Evolutionary conservation across 805 yeast species (phyloP).

Genomic region (Metschnikowia vanudenii): DNA sequence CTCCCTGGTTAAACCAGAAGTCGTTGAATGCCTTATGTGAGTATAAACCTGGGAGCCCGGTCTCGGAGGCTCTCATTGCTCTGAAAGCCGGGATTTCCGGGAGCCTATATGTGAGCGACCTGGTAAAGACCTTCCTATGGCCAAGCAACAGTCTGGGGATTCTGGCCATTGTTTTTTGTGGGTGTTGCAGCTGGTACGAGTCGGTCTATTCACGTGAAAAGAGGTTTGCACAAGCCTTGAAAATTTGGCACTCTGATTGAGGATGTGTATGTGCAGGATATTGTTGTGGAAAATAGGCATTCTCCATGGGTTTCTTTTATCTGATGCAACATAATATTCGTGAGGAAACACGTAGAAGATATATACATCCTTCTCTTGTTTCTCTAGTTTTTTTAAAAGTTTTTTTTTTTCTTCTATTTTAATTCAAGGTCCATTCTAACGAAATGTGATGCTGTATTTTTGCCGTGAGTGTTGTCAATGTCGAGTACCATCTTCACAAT

Average conservation of each 20-base stretch:
- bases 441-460: too few relatives aligned
- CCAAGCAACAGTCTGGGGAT: conserved; percentile 5
- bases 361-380: too few relatives aligned
- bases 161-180: background rate
- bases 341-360: too few relatives aligned
- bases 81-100: conserved; percentile 35
- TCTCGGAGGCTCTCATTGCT: conserved; percentile 22
- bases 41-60: conserved; percentile 51
- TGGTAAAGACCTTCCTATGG: background rate
- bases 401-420: too few relatives aligned
- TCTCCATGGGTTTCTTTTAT: too few relatives aligned
- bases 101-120: conserved; percentile 33
- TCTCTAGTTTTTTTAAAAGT: too few relatives aligned
- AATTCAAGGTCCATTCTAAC: too few relatives aligned
- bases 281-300: background rate
- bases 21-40: conserved; percentile 47
- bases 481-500: too few relatives aligned
- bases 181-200: too few relatives aligned
- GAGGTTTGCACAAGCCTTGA: background rate
- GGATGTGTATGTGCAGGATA: background rate
- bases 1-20: conserved; percentile 50
- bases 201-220: too few relatives aligned
- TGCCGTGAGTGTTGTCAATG: too few relatives aligned
- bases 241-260: conserved; percentile 1
- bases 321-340: too few relatives aligned